Evolutionary conservation across 345 rosid species (phyloP), one percentile per base, ranked within the genome.

Genomic region (Odontarrhena argentea): DNA sequence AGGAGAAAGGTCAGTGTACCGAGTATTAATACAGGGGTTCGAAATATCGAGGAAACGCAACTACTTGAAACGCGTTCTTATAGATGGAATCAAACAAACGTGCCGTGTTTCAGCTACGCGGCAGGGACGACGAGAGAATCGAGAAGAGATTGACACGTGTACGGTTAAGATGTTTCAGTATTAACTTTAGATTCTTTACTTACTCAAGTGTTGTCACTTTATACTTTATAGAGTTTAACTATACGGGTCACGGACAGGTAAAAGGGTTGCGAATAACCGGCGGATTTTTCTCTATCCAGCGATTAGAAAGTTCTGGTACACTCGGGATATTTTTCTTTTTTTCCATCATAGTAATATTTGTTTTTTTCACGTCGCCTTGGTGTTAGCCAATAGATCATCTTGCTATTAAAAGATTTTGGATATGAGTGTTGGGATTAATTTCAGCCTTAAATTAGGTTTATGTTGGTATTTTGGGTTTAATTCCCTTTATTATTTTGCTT

Each of bases 21-120:
- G 41, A 46, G 42, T 45, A 13, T 0, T 1, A n/a, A 7, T 32
- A 1, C 8, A 12, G 42, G 22, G 25, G 14, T 48, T 57, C 40
- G 56, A 62, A 61, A 44, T 37, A 14, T 46, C 64, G 4, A 55
- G 58, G 48, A 63, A 71, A 54, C 5, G 15, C 45, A 53, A 37
- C 13, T 32, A 35, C 49, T 14, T 70, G 2, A 54, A 54, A 70
- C 49, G 68, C 63, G 68, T 70, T 62, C 9, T 46, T 55, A 62
- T 52, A 59, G 25, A 8, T 22, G 56, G 37, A 63, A 55, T 71
- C 65, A 56, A 64, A 57, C 0, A 41, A 56, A 55, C 70, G 3
- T 73, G 71, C 60, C 76, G 76, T 72, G 71, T 71, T 63, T 70
- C 22, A 53, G 49, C 40, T 51, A 66, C 77, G 72, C 63, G 77